phyloP scores from a whole-genome alignment of 139 green algal genomes.

The Tetradesmus lagerheimii region DNA sequence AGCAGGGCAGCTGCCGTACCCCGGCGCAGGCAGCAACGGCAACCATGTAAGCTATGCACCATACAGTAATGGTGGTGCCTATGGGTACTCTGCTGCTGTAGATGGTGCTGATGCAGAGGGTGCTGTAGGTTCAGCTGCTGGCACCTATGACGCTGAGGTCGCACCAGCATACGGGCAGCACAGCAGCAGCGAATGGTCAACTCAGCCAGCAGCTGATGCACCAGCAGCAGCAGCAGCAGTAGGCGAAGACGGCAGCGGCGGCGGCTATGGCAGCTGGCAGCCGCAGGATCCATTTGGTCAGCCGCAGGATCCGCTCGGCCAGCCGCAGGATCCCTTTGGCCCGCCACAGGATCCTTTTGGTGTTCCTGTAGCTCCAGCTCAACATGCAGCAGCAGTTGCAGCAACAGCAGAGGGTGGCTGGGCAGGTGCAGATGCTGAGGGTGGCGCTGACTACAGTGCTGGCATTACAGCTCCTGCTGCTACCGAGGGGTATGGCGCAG shows the following conservation, averaged over 20 bases:
- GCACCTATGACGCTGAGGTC: not conserved
- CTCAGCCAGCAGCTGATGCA: not conserved
- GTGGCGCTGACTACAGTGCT: not conserved
- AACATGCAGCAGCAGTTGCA: not conserved
- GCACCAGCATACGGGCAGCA: not conserved
- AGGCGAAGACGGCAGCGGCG: not conserved
- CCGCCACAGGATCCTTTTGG: not conserved
- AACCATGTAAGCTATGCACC: constrained; percentile 6
- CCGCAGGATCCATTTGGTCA: not conserved
- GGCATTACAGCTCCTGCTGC: not conserved
- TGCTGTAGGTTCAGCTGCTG: not conserved
- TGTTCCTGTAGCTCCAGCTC: not conserved
- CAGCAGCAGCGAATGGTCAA: not conserved
- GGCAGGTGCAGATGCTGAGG: not conserved
- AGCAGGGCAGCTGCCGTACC: not conserved
- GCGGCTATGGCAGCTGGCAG: not conserved
- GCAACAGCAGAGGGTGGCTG: not conserved
- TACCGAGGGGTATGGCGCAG: not conserved
- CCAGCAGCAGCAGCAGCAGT: not conserved
- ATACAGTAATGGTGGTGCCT: not conserved
- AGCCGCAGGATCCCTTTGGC: not conserved
- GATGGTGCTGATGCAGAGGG: not conserved
- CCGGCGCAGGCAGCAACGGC: constrained; percentile 19
- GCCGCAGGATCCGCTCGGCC: not conserved
- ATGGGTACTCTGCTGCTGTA: not conserved